These are phyloP conservation scores for Daphne laureola DNA, from an alignment of 441 rosid genomes.

Conservation along the genomic window DNA sequence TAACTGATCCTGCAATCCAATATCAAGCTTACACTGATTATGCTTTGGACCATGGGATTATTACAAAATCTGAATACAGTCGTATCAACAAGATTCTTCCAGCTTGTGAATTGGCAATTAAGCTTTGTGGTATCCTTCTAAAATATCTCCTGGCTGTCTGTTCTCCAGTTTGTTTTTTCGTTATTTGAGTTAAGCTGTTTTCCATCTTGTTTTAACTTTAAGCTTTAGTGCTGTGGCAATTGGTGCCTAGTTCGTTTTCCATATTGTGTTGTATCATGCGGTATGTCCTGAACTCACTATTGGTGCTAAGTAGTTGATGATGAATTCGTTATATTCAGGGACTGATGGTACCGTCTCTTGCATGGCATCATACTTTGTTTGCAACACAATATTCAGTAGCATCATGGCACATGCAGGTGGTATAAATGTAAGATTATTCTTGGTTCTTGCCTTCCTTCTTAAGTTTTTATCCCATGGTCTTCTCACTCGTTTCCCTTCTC, in stretches of 20 bases:
- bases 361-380: constrained; percentile 84
- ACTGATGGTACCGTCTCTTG: constrained; percentile 89
- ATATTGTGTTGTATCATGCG: constrained; percentile 2
- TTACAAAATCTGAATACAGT: constrained; percentile 43
- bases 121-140: constrained; percentile 70
- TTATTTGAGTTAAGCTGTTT: not conserved
- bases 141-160: not conserved
- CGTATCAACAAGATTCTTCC: constrained; percentile 73
- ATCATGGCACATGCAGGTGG: constrained; percentile 52
- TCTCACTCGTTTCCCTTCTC: not conserved
- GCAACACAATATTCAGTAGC: constrained; percentile 69
- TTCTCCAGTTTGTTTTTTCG: not conserved
- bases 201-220: constrained; percentile 4
- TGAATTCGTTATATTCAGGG: constrained; percentile 33
- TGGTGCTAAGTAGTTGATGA: constrained; percentile 1
- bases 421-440: constrained; percentile 49
- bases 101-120: constrained; percentile 68
- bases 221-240: not conserved
- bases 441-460: not conserved
- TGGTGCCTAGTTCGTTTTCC: not conserved
- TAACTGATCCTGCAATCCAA: constrained; percentile 84
- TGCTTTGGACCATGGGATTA: constrained; percentile 78
- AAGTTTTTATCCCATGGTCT: not conserved
- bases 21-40: constrained; percentile 91
- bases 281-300: not conserved